Percentiles rank a stretch among this genome's conserved stretches.
These are phyloP conservation scores for Tuber brumale DNA, from an alignment of 495 filamentous ascomycete genomes.

Conservation along the genomic window DNA sequence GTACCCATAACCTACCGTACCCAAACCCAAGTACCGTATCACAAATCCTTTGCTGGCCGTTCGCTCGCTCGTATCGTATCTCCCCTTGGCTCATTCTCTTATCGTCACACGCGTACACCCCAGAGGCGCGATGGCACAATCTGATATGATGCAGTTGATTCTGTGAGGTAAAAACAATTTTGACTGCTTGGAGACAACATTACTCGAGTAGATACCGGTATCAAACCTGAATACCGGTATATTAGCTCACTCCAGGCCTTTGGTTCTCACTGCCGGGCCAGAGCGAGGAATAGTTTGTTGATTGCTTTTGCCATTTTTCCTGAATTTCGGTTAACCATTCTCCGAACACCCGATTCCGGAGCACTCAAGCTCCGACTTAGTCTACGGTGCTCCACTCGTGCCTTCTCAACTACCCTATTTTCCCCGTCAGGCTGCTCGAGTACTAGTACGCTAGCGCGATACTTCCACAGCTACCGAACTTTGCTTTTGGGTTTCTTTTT, in stretches of 20 bases:
- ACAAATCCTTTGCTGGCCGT: background rate
- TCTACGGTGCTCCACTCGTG: background rate
- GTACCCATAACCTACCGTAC: background rate
- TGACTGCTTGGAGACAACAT: background rate
- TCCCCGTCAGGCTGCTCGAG: background rate
- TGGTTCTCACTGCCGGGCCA: background rate
- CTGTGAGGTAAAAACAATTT: background rate
- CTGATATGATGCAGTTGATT: background rate
- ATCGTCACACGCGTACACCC: background rate
- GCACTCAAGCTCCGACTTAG: background rate
- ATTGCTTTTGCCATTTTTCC: background rate
- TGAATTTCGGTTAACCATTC: background rate
- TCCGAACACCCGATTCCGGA: background rate
- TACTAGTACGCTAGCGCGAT: background rate
- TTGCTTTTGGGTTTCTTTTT: constrained; percentile 5
- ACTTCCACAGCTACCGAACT: background rate
- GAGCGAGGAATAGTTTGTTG: background rate
- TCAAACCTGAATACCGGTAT: background rate
- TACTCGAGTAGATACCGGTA: background rate
- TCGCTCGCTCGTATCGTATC: background rate
- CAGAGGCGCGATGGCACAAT: background rate
- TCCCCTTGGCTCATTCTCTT: background rate
- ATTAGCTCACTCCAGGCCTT: background rate
- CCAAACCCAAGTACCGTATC: background rate
- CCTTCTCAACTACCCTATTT: background rate